These are phyloP conservation scores for Chaetomium tenue DNA, from an alignment of 495 filamentous ascomycete species.

Conservation along the genomic window DNA sequence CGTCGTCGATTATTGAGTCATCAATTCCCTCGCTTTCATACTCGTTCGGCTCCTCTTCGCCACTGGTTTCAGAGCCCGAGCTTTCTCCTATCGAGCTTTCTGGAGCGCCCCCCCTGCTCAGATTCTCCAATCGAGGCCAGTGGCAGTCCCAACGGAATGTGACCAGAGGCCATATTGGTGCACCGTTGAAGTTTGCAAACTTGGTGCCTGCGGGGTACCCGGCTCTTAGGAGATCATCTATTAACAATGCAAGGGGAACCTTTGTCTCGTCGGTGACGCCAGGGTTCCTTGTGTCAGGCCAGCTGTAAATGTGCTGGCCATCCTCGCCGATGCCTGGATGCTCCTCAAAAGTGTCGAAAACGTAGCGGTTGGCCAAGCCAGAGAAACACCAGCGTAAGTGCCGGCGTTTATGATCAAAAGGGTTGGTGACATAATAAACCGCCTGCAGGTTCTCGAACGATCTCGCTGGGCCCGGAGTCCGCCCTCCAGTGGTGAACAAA, in stretches of 20 bases:
- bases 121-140: conserved; percentile 14
- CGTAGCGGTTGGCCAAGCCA: conserved; percentile 24
- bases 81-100: conserved; percentile 5
- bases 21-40: conserved; percentile 39
- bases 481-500: neutral
- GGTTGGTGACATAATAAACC: conserved; percentile 19
- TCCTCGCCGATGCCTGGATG: conserved; percentile 15
- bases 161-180: conserved; percentile 34
- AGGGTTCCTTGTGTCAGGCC: conserved; percentile 34
- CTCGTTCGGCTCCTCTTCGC: conserved; percentile 22
- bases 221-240: neutral
- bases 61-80: neutral
- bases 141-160: conserved; percentile 22
- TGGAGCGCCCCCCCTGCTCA: conserved; percentile 17
- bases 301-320: conserved; percentile 33
- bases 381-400: conserved; percentile 35
- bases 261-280: conserved; percentile 18
- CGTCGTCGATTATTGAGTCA: conserved; percentile 29
- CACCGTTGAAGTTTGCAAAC: neutral
- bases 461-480: neutral
- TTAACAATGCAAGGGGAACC: neutral
- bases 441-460: conserved; percentile 23
- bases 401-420: neutral
- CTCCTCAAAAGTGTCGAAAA: conserved; percentile 23
- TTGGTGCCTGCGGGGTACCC: neutral